Conservation (phyloP, 2,329 filamentous ascomycete species). For the Hymenoscyphus linearis region DNA sequence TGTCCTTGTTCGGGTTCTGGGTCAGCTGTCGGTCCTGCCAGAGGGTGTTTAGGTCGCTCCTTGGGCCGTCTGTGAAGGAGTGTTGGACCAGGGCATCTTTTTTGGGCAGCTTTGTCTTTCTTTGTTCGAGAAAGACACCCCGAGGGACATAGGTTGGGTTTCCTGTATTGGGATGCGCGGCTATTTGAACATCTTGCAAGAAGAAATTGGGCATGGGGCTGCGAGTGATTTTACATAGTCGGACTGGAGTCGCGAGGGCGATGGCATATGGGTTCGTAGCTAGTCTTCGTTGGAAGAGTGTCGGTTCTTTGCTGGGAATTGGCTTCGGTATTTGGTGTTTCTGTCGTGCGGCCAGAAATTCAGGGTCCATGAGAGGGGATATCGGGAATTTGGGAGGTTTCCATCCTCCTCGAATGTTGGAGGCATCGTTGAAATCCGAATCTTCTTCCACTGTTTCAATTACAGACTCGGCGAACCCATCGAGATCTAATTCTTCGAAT, state of each 20-base stretch:
- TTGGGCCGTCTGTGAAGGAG: neutral
- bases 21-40: neutral
- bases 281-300: constrained; percentile 51
- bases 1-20: neutral
- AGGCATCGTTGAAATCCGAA: neutral
- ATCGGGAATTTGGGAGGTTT: constrained; percentile 31
- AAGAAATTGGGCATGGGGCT: constrained; percentile 53
- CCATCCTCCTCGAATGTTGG: neutral
- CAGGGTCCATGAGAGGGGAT: constrained; percentile 43
- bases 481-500: neutral
- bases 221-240: constrained; percentile 48
- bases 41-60: neutral
- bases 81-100: neutral
- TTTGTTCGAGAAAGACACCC: neutral
- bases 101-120: neutral
- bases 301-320: constrained; percentile 26
- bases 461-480: neutral
- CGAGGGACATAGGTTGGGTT: constrained; percentile 52
- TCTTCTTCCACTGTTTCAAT: neutral
- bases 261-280: constrained; percentile 59
- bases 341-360: constrained; percentile 33
- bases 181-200: constrained; percentile 54
- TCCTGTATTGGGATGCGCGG: constrained; percentile 48
- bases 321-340: constrained; percentile 24
- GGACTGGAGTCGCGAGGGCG: constrained; percentile 55